phyloP scores from a whole-genome alignment of 805 yeast species.

The Wickerhamomyces mucosus region DNA sequence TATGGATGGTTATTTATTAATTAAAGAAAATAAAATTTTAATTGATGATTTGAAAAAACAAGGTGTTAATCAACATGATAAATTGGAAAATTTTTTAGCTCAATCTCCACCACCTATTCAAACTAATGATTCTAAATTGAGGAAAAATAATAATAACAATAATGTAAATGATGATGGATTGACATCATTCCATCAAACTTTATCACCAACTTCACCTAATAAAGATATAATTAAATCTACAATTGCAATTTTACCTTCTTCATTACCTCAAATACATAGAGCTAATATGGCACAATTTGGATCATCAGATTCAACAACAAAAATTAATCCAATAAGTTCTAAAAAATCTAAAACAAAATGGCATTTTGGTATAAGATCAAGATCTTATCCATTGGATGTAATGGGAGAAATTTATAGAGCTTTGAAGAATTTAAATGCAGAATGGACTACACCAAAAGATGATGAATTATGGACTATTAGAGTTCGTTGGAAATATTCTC shows the following conservation, averaged over 20 bases:
- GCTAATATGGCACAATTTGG: conserved; percentile 76
- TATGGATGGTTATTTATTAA: conserved; percentile 74
- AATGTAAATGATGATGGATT: conserved; percentile 22
- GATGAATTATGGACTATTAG: conserved; percentile 94
- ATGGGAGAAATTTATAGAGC: conserved; percentile 98
- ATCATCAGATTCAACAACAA: conserved; percentile 32
- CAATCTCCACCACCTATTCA: conserved; percentile 49
- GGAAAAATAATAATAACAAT: conserved; percentile 2
- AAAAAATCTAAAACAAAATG: conserved; percentile 91
- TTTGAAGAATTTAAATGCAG: conserved; percentile 86
- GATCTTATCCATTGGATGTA: conserved; percentile 94
- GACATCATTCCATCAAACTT: conserved; percentile 20
- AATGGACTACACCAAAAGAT: conserved; percentile 93
- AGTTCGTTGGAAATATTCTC: conserved; percentile 83
- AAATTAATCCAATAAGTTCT: conserved; percentile 46
- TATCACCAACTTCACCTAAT: conserved; percentile 18
- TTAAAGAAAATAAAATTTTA: conserved; percentile 68
- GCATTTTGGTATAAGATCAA: conserved; percentile 96
- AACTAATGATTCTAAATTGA: conserved; percentile 10
- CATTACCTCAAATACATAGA: conserved; percentile 88
- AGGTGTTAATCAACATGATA: conserved; percentile 26
- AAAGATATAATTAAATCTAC: conserved; percentile 42
- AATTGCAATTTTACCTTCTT: conserved; percentile 87
- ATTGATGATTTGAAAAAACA: conserved; percentile 55
- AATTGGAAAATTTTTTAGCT: conserved; percentile 48